Evolutionary conservation across 257 asterid species (phyloP).

Genomic region (Eucommia ulmoides): DNA sequence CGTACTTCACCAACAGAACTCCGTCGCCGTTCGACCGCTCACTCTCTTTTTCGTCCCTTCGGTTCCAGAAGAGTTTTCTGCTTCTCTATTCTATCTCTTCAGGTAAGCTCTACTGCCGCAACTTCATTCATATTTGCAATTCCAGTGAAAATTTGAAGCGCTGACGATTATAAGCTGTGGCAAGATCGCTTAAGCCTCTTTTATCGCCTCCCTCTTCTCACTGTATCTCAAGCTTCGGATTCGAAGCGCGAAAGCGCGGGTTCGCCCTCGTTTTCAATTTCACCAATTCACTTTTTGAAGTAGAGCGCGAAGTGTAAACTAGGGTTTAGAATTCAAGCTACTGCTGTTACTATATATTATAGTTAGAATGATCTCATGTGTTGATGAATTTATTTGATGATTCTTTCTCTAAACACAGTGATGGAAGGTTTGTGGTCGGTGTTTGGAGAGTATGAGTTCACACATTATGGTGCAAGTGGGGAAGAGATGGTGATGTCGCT

Average conservation of each 20-base stretch:
- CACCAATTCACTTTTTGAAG: constrained; percentile 3
- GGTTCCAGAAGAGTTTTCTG: constrained; percentile 56
- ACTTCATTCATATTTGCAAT: neutral
- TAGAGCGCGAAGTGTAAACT: neutral
- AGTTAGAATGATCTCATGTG: constrained; percentile 6
- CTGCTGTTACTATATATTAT: neutral
- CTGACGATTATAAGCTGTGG: neutral
- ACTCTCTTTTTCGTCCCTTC: constrained; percentile 34
- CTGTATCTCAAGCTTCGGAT: neutral
- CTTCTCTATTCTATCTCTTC: constrained; percentile 60
- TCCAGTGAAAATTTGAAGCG: neutral
- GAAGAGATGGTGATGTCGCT: constrained; percentile 50
- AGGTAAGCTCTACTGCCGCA: constrained; percentile 21
- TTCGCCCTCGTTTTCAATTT: neutral
- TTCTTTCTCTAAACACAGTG: constrained; percentile 21
- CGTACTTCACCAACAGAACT: constrained; percentile 14
- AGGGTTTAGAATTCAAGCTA: no score
- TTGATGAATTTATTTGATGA: constrained; percentile 3
- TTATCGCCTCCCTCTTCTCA: neutral
- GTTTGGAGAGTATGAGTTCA: constrained; percentile 77
- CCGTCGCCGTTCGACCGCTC: constrained; percentile 55
- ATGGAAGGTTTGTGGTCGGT: constrained; percentile 69
- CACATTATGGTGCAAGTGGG: constrained; percentile 46
- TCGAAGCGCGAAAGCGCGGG: neutral
- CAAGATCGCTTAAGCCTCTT: neutral